Conservation (phyloP, 2,329 filamentous ascomycete species). For the Colletotrichum siamense region DNA sequence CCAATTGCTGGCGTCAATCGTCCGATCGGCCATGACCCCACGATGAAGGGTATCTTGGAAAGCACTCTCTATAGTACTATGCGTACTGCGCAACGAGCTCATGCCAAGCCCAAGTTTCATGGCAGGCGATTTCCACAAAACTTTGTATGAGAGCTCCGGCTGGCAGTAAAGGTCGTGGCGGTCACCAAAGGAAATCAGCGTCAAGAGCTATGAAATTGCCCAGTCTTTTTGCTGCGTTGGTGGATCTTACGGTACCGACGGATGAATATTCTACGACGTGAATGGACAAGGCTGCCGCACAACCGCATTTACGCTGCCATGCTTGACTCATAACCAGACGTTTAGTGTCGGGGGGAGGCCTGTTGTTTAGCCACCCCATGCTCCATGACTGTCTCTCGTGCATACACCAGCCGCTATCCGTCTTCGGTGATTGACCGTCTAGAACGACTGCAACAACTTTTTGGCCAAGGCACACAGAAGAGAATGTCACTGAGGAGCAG, state of each 20-base stretch:
- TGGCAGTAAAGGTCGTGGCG: not conserved
- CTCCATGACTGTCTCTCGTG: not conserved
- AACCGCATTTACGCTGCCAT: constrained; percentile 8
- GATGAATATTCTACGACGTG: constrained; percentile 5
- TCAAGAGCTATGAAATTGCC: not conserved
- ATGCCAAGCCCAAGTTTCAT: not conserved
- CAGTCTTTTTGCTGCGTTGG: not conserved
- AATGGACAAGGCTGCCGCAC: constrained; percentile 19
- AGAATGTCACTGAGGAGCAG: not conserved
- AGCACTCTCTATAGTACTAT: not conserved
- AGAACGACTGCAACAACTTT: not conserved
- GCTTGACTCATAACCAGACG: constrained; percentile 19
- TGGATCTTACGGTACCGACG: not conserved
- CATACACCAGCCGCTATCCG: not conserved
- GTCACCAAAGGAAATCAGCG: not conserved
- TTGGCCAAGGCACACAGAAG: not conserved
- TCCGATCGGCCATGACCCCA: constrained; percentile 1
- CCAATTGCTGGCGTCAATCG: not conserved
- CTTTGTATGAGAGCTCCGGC: not conserved
- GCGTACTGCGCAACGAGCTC: not conserved
- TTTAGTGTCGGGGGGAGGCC: constrained; percentile 13
- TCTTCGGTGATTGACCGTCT: constrained; percentile 16
- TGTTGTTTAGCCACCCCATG: constrained; percentile 15
- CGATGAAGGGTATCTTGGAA: not conserved
- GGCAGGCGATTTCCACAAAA: not conserved